Conservation (phyloP, 2,329 filamentous ascomycete genomes). For the Colletotrichum camelliae region DNA sequence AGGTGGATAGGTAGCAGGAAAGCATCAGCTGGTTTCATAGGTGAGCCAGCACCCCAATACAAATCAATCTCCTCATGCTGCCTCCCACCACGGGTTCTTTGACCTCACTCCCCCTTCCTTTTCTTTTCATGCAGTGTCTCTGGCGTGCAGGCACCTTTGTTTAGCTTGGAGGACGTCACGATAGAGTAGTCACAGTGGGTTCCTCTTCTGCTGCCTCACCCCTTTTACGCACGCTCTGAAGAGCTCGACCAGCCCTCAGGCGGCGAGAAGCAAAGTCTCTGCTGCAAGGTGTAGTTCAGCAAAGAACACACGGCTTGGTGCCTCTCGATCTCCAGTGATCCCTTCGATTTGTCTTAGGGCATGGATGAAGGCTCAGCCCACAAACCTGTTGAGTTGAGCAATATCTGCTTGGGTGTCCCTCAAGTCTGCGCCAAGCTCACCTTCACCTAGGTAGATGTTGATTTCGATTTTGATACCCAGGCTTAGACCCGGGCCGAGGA, state of each 20-base stretch:
- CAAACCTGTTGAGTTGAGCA: not conserved
- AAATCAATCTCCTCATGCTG: not conserved
- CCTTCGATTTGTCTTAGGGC: not conserved
- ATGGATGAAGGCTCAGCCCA: not conserved
- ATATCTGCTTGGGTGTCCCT: not conserved
- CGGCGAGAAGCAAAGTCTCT: not conserved
- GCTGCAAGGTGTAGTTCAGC: not conserved
- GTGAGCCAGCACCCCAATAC: not conserved
- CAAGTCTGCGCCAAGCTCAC: not conserved
- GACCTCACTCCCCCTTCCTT: not conserved
- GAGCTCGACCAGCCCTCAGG: not conserved
- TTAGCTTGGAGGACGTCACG: not conserved
- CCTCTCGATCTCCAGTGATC: not conserved
- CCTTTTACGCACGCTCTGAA: not conserved
- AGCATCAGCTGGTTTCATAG: not conserved
- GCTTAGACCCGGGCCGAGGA: not conserved
- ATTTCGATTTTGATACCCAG: not conserved
- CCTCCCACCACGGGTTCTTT: not conserved
- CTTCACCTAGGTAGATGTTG: not conserved
- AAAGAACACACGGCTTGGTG: not conserved
- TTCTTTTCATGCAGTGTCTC: not conserved
- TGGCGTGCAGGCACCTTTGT: not conserved
- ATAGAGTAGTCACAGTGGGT: not conserved
- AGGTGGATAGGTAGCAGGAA: not conserved
- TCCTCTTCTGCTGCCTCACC: not conserved